Base-by-base conservation (phyloP, 345 rosid species). In the Rhodomyrtus tomentosa region DNA sequence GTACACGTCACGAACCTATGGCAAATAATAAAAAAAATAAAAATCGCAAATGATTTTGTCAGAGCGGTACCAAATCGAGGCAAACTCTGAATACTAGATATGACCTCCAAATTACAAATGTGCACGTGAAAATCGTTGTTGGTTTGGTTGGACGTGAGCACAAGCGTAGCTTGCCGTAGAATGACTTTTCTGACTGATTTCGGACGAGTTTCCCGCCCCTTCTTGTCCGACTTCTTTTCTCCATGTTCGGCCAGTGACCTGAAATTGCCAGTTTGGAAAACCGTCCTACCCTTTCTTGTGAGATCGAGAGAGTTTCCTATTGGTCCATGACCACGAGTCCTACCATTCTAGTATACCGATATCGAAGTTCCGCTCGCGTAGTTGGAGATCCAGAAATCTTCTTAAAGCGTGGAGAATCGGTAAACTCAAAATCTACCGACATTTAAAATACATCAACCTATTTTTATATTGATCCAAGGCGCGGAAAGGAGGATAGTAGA, bases 361-460 rank as follows among this genome's bases (percentile, higher is more conserved):
- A 3, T 29, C 15, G 16, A 1, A 15, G 73, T 29, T 15, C 1
- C 2, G 4, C 15, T 56, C 18, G 0, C 2, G 7, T 1, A 3
- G 10, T 0, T 0, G 4, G 1, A 59, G 18, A 59, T 29, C 5
- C 6, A 1, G 2, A 7, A 0, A 15, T 1, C 7, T 0, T 7
- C 5, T 0, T 5, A 52, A 18, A 52, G 20, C 20, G 24, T 9
- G 2, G 2, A 48, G 50, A 48, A 48, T 48, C 10, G 11, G 2
- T 48, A 48, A 2, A 10, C 3, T 10, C 50, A 48, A 48, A 9
- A 48, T 48, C 8, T 42, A 6, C 48, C 7, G 48, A 42, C 48
- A 42, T 42, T 42, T 42, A 42, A 42, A 42, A 42, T 42, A 4
- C 6, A 7, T 42, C 45, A 5, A 42, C 45, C 0, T 42, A 42